phyloP scores from a whole-genome alignment of 2,329 filamentous ascomycete genomes.

The Xylariaceae sp. region DNA sequence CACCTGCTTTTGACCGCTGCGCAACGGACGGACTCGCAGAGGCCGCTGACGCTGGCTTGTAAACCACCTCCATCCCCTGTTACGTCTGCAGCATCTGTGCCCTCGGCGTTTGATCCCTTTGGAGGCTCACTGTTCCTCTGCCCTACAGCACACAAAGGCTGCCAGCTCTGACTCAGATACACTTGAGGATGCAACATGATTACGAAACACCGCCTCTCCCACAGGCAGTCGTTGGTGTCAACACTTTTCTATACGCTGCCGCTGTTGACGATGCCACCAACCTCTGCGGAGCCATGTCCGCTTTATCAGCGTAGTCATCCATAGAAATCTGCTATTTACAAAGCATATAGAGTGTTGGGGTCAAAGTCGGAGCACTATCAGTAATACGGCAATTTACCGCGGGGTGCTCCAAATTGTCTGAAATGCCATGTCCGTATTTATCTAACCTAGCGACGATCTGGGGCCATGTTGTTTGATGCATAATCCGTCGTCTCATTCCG shows the following conservation, averaged over 20 bases:
- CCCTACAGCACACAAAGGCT: constrained; percentile 14
- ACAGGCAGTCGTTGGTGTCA: constrained; percentile 8
- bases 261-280: no score
- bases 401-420: neutral
- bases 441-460: no score
- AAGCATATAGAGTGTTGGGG: no score
- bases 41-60: constrained; percentile 17
- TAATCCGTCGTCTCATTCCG: neutral
- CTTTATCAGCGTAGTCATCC: no score
- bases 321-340: no score
- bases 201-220: constrained; percentile 17
- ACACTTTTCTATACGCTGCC: no score
- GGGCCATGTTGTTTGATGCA: neutral
- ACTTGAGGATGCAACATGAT: constrained; percentile 23
- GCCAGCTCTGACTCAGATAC: constrained; percentile 25
- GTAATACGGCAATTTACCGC: no score
- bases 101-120: constrained; percentile 23
- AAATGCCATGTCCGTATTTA: no score
- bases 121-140: constrained; percentile 11
- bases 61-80: constrained; percentile 7
- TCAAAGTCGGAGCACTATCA: no score
- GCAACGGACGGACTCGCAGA: constrained; percentile 21
- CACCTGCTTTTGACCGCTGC: constrained; percentile 21
- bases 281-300: no score
- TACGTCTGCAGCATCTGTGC: neutral